Evolutionary conservation across 202 grass and related monocot genomes (phyloP).

Genomic region (Dendrocalamus latiflorus): DNA sequence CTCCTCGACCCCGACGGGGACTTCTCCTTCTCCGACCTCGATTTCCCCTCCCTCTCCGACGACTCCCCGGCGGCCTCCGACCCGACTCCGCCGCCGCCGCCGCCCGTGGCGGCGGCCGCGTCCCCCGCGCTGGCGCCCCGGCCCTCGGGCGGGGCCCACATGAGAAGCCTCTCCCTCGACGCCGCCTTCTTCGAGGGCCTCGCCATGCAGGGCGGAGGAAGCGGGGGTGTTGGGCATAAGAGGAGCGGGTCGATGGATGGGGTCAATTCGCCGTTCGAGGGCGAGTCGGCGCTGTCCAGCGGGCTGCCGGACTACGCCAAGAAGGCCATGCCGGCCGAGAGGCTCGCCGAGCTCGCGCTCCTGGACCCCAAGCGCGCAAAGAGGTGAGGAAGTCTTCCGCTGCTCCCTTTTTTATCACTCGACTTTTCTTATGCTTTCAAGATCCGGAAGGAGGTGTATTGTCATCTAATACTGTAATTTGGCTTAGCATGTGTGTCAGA

Average conservation of each 20-base stretch:
- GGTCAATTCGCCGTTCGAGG: slow-evolving; percentile 53
- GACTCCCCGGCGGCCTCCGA: slow-evolving; percentile 49
- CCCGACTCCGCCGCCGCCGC: slow-evolving; percentile 27
- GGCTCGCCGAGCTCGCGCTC: slow-evolving; percentile 80
- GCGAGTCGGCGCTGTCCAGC: slow-evolving; percentile 47
- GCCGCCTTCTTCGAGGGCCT: slow-evolving; percentile 72
- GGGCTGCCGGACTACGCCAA: slow-evolving; percentile 72
- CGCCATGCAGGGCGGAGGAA: slow-evolving; percentile 39
- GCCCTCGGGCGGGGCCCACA: slow-evolving; percentile 33
- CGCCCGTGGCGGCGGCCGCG: background rate
- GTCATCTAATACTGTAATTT: background rate
- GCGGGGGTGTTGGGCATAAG: slow-evolving; percentile 35
- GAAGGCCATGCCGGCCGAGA: slow-evolving; percentile 74
- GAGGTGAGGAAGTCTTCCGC: slow-evolving; percentile 36
- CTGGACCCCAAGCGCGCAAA: slow-evolving; percentile 94
- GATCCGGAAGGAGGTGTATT: background rate
- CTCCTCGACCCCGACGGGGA: slow-evolving; percentile 77
- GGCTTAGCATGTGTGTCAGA: background rate
- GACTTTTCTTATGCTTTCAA: background rate
- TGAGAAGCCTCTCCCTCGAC: slow-evolving; percentile 74
- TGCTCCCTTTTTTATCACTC: background rate
- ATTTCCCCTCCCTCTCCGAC: slow-evolving; percentile 90
- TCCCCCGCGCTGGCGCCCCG: background rate
- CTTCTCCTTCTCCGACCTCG: slow-evolving; percentile 87
- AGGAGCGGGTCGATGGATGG: slow-evolving; percentile 84